A percentile compares a stretch with the other conserved stretches of the same genome.
These are phyloP conservation scores for Aphanomyces invadans DNA, from an alignment of 352 stramenopile species.

Conservation along the genomic window DNA sequence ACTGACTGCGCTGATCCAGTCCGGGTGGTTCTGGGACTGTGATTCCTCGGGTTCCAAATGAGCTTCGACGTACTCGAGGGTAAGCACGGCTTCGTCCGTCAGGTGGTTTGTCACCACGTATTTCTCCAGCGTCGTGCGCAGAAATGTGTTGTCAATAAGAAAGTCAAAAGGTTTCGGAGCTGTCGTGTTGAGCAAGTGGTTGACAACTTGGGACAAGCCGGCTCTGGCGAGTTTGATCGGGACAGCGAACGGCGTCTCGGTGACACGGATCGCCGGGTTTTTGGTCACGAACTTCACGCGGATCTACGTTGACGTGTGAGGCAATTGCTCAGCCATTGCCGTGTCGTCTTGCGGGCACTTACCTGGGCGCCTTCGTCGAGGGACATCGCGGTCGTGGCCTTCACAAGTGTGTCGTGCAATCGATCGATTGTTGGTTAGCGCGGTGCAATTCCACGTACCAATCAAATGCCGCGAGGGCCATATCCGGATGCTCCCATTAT, in stretches of 20 bases:
- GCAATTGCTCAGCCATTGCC: too few relatives aligned
- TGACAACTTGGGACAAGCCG: constrained; percentile 83
- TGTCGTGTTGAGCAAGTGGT: constrained; percentile 69
- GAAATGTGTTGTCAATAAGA: constrained; percentile 61
- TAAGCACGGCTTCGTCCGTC: constrained; percentile 76
- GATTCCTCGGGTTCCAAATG: constrained; percentile 63
- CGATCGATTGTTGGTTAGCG: not conserved
- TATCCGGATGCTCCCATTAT: not conserved
- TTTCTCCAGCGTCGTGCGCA: constrained; percentile 69
- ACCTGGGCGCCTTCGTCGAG: not conserved
- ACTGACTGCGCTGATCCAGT: constrained; percentile 80
- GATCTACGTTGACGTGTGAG: constrained; percentile 44
- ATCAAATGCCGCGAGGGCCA: not conserved
- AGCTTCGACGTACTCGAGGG: constrained; percentile 84
- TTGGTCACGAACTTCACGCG: constrained; percentile 88
- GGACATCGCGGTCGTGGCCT: not conserved
- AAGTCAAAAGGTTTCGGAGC: constrained; percentile 80
- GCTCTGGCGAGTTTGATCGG: constrained; percentile 67
- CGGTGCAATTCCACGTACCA: not conserved
- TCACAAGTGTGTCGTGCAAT: not conserved
- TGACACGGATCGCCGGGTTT: constrained; percentile 78
- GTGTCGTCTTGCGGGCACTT: not conserved
- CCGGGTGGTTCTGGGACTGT: constrained; percentile 57
- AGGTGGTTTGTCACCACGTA: constrained; percentile 55
- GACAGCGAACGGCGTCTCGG: constrained; percentile 84